Conservation (phyloP, 2,329 filamentous ascomycete species). For the Colletotrichum ledebouriae region DNA sequence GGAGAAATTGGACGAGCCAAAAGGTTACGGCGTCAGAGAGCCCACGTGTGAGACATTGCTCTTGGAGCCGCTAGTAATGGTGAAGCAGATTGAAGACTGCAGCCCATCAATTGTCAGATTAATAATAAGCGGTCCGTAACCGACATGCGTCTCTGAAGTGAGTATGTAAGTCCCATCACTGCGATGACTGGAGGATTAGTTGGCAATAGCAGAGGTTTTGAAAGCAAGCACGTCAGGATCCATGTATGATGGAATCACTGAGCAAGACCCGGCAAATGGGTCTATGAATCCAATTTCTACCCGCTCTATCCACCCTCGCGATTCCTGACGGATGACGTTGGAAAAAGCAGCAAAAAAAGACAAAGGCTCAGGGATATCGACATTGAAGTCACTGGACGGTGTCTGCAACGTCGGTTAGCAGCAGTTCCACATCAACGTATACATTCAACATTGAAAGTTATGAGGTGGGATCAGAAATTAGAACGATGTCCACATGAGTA, state of each 20-base stretch:
- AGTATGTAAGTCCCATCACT: neutral
- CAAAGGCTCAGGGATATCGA: neutral
- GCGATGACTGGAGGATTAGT: conserved; percentile 33
- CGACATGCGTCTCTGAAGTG: neutral
- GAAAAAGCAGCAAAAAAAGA: conserved; percentile 23
- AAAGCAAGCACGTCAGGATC: conserved; percentile 37
- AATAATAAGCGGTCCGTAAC: conserved; percentile 53
- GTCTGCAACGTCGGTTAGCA: conserved; percentile 20
- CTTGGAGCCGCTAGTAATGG: conserved; percentile 69
- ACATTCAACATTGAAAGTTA: conserved; percentile 3
- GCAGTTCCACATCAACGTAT: neutral
- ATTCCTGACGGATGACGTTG: conserved; percentile 25
- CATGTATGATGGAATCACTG: conserved; percentile 30
- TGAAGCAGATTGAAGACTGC: conserved; percentile 68
- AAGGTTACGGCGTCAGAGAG: conserved; percentile 71
- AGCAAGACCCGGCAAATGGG: conserved; percentile 18
- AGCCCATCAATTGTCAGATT: conserved; percentile 66
- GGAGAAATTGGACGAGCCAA: conserved; percentile 42
- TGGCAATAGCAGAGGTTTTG: conserved; percentile 11
- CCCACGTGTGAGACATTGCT: conserved; percentile 62
- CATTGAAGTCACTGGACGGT: conserved; percentile 13
- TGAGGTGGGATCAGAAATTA: conserved; percentile 34
- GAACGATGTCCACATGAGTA: conserved; percentile 36
- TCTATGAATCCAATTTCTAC: conserved; percentile 41
- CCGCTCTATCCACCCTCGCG: conserved; percentile 37